These are phyloP conservation scores for Psilocybe cubensis DNA, from an alignment of 768 basidiomycete genomes.

Conservation along the genomic window DNA sequence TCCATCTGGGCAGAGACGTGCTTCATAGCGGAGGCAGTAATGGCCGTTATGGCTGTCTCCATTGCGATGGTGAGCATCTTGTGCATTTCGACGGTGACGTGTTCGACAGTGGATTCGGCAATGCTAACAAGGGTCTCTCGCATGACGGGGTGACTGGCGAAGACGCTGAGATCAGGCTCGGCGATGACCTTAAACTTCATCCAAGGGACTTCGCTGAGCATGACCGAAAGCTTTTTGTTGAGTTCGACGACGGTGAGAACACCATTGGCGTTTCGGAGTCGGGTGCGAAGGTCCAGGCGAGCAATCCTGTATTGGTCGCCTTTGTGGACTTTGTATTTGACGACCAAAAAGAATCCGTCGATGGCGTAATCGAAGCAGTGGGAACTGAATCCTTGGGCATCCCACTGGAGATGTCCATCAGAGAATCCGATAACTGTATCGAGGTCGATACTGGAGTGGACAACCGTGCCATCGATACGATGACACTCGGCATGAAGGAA, in stretches of 20 bases:
- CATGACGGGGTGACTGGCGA: conserved; percentile 22
- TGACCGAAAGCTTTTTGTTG: conserved; percentile 21
- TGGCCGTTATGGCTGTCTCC: conserved; percentile 16
- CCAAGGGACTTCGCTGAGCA: conserved; percentile 28
- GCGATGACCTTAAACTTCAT: too few species aligned
- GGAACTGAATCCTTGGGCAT: conserved; percentile 14
- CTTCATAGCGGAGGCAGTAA: conserved; percentile 22
- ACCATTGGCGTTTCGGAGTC: conserved; percentile 16
- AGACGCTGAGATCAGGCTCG: conserved; percentile 24
- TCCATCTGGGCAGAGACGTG: too few species aligned
- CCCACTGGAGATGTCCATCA: conserved; percentile 19
- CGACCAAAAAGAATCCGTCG: too few species aligned
- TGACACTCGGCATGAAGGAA: conserved; percentile 17
- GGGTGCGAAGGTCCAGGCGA: conserved; percentile 19
- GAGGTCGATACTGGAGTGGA: conserved; percentile 18
- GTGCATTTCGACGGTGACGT: conserved; percentile 21
- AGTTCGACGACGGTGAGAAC: conserved; percentile 20
- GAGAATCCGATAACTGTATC: conserved; percentile 17
- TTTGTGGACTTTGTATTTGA: conserved; percentile 11
- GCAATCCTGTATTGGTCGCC: conserved; percentile 13
- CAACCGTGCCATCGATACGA: conserved; percentile 15
- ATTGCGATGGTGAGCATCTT: conserved; percentile 20
- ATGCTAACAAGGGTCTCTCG: conserved; percentile 21
- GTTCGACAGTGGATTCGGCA: conserved; percentile 23
- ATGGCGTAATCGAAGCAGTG: conserved; percentile 14